Percentiles rank a stretch among this genome's conserved stretches.
Conservation (phyloP, 2,329 filamentous ascomycete species). For the Fusarium miscanthi region DNA sequence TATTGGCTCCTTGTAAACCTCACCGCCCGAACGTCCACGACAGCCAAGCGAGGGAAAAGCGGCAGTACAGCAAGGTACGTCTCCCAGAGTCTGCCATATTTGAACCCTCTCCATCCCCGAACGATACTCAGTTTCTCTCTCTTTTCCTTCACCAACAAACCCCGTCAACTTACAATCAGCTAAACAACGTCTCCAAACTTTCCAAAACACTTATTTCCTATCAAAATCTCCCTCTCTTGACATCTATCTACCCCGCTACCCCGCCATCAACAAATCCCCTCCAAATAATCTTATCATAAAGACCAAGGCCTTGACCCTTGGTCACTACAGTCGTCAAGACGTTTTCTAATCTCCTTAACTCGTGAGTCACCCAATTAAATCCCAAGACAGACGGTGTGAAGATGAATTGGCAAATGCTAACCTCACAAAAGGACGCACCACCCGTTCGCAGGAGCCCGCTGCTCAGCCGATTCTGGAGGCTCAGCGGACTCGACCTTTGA, state of each 20-base stretch:
- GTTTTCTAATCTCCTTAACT: constrained; percentile 99
- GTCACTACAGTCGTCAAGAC: constrained; percentile 81
- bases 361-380: constrained; percentile 68
- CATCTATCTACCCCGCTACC: constrained; percentile 40
- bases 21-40: constrained; percentile 36
- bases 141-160: constrained; percentile 31
- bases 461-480: constrained; percentile 87
- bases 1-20: constrained; percentile 38
- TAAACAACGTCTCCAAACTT: constrained; percentile 6
- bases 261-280: constrained; percentile 39
- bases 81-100: constrained; percentile 26
- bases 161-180: constrained; percentile 16
- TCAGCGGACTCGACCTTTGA: constrained; percentile 75
- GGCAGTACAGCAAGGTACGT: constrained; percentile 23
- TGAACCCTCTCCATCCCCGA: constrained; percentile 37
- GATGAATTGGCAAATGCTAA: constrained; percentile 41
- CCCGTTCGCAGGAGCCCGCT: constrained; percentile 96
- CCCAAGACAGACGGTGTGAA: not conserved
- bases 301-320: constrained; percentile 66
- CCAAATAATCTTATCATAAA: constrained; percentile 39
- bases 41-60: constrained; percentile 7
- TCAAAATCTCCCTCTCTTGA: constrained; percentile 17
- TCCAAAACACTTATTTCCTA: constrained; percentile 4
- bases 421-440: constrained; percentile 77
- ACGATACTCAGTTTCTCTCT: constrained; percentile 6